Evolutionary conservation across 345 rosid species (phyloP).

Genomic region (Chamaenerion angustifolium): DNA sequence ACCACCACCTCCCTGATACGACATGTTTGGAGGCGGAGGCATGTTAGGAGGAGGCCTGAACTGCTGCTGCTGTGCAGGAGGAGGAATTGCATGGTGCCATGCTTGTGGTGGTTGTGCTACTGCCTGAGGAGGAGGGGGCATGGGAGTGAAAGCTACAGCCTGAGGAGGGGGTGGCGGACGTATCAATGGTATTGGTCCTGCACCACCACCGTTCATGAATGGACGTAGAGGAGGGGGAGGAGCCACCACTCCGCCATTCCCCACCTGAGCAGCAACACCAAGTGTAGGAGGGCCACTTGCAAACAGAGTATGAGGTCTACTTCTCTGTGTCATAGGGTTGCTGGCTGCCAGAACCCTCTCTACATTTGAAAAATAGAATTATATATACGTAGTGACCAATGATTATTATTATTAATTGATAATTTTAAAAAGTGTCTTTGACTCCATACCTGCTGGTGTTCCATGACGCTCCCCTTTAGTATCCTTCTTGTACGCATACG

Average conservation of each 20-base stretch:
- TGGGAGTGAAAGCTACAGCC: slow-evolving; percentile 30
- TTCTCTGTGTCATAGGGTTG: slow-evolving; percentile 66
- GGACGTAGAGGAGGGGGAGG: slow-evolving; percentile 58
- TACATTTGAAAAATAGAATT: slow-evolving; percentile 14
- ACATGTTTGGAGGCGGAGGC: slow-evolving; percentile 59
- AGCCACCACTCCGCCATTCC: slow-evolving; percentile 26
- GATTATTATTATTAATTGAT: not conserved
- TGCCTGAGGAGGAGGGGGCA: slow-evolving; percentile 38
- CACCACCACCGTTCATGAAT: slow-evolving; percentile 45
- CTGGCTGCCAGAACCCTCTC: slow-evolving; percentile 97
- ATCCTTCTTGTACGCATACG: slow-evolving; percentile 96
- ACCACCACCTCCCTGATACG: slow-evolving; percentile 6
- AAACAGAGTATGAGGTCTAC: slow-evolving; percentile 89
- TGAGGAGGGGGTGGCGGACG: slow-evolving; percentile 74
- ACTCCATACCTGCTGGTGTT: slow-evolving; percentile 78
- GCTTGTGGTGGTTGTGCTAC: slow-evolving; percentile 72
- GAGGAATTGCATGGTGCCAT: slow-evolving; percentile 58
- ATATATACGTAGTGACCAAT: not conserved
- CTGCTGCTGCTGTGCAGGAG: slow-evolving; percentile 33
- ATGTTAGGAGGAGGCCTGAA: slow-evolving; percentile 59
- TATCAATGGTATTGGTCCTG: slow-evolving; percentile 28
- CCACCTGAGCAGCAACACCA: slow-evolving; percentile 34
- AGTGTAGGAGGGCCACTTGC: slow-evolving; percentile 86
- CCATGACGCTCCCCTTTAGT: slow-evolving; percentile 98
- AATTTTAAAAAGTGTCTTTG: not conserved